Base-by-base conservation (phyloP, 768 basidiomycete genomes). In the Lentinula detonsa region DNA sequence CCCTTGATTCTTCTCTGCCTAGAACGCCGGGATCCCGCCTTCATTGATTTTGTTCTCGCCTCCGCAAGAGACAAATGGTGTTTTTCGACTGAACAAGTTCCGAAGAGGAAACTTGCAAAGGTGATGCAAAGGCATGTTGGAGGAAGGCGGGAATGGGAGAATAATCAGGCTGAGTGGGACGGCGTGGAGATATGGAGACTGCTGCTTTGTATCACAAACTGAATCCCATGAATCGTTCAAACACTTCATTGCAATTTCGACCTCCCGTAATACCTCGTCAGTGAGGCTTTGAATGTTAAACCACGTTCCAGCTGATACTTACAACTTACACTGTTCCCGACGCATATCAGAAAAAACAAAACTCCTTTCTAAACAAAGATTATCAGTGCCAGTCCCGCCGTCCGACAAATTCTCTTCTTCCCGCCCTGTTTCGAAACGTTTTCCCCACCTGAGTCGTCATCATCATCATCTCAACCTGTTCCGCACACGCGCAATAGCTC, bases 111-210 rank as follows among this genome's bases (percentile, higher is more conserved):
- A 68, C 66, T 95, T 13, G 71, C 71, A 39, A 87, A 85, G 66
- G 82, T 83, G 4, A 73, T 93, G 63, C 79, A 78, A 59, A 86
- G 83, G 65, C 77, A 75, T 11, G 82, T 83, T 2, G 37, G 45
- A n/a, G 46, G 46, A 48, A 21, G 46, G 46, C 69, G 83, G 43
- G 71, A 74, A 3, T 93, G 91, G 91, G 73, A 74, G 11, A 33
- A 16, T 9, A 35, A 49, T 59, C 78, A 73, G 66, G 78, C 79
- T 5, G 91, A 92, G 56, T 94, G 91, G 90, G 88, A 88, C 23
- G 90, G 81, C 4, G 78, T 94, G 28, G 91, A 95, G 73, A 78
- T 95, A 48, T 94, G 90, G 90, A 87, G 83, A 69, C 72, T 86
- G 45, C 72, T 67, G 61, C 66, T 76, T 48, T 18, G 46, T 18